phyloP scores from a whole-genome alignment of 495 filamentous ascomycete species.

The Podospora pseudopauciseta region DNA sequence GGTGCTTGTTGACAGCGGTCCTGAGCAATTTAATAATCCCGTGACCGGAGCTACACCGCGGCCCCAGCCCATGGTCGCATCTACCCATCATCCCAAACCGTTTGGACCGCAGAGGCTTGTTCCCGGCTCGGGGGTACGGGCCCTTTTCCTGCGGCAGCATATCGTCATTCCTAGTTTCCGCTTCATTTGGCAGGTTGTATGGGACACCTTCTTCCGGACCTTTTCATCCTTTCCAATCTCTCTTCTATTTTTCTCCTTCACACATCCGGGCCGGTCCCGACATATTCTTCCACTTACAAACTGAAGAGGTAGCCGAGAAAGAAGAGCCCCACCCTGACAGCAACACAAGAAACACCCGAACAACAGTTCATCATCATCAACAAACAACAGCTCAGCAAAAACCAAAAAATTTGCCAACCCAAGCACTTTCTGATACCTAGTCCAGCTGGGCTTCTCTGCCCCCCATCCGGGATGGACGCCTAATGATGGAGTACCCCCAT shows the following conservation, averaged over 20 bases:
- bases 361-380: background rate
- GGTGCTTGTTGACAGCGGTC: background rate
- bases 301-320: too few relatives aligned
- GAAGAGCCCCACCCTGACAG: background rate
- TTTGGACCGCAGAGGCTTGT: background rate
- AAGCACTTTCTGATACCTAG: background rate
- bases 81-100: background rate
- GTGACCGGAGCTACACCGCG: slow-evolving; percentile 8
- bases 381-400: background rate
- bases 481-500: slow-evolving; percentile 3
- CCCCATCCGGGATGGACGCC: background rate
- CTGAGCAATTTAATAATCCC: slow-evolving; percentile 15
- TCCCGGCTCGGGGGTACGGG: background rate
- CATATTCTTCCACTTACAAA: too few relatives aligned
- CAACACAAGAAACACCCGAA: background rate
- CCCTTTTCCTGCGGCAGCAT: background rate
- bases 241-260: background rate
- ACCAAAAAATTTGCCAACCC: background rate
- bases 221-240: slow-evolving; percentile 13
- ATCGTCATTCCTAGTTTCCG: background rate
- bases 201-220: slow-evolving; percentile 12
- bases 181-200: slow-evolving; percentile 2
- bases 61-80: background rate
- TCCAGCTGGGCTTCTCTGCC: background rate
- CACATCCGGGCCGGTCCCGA: too few relatives aligned